These are phyloP conservation scores for Xylariales sp. DNA, from an alignment of 2,329 filamentous ascomycete genomes.

Conservation along the genomic window DNA sequence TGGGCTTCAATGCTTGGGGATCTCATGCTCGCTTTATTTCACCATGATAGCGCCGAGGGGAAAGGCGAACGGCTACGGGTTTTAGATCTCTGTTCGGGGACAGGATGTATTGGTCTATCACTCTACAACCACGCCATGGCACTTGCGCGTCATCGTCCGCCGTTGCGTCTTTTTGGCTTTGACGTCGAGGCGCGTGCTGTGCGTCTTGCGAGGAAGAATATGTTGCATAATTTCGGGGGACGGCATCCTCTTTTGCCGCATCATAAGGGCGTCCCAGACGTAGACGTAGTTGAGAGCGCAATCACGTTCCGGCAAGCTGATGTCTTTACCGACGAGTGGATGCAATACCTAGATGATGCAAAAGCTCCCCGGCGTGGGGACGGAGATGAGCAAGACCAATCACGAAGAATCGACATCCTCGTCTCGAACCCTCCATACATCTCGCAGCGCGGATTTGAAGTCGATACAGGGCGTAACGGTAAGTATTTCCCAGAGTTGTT, in stretches of 20 bases:
- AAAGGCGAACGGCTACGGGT: slow-evolving; percentile 63
- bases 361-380: not conserved
- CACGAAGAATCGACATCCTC: slow-evolving; percentile 69
- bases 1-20: slow-evolving; percentile 68
- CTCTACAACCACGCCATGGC: slow-evolving; percentile 63
- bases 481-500: not conserved
- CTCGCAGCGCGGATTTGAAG: slow-evolving; percentile 71
- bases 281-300: slow-evolving; percentile 39
- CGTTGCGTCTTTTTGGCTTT: slow-evolving; percentile 66
- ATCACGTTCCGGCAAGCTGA: slow-evolving; percentile 62
- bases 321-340: slow-evolving; percentile 59
- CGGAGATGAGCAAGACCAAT: not conserved
- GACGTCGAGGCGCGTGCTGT: slow-evolving; percentile 79
- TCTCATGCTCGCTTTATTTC: slow-evolving; percentile 44
- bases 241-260: slow-evolving; percentile 29
- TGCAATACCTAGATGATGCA: slow-evolving; percentile 40
- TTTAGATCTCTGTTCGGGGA: slow-evolving; percentile 89
- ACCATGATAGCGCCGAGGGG: not conserved
- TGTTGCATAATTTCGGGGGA: slow-evolving; percentile 60
- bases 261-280: not conserved
- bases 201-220: slow-evolving; percentile 72
- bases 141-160: slow-evolving; percentile 35
- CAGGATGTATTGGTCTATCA: slow-evolving; percentile 87
- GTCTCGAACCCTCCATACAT: slow-evolving; percentile 95
- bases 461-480: slow-evolving; percentile 71